Evolutionary conservation across 1,284 basidiomycete genomes (phyloP).

Genomic region (Ustilago crameri): DNA sequence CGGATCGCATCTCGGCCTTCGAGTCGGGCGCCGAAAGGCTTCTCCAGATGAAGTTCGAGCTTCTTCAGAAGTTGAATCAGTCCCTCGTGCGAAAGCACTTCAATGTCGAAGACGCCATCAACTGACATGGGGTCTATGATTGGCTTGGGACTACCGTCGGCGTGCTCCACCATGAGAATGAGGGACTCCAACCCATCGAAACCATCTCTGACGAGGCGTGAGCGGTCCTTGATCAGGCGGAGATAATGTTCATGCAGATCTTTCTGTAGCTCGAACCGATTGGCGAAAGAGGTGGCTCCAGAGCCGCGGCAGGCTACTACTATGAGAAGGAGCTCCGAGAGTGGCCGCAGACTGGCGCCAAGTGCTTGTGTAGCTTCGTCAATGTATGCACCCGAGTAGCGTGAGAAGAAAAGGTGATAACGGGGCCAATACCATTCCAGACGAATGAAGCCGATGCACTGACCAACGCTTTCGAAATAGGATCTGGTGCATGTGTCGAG

Average conservation of each 20-base stretch:
- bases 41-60: conserved; percentile 32
- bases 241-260: conserved; percentile 28
- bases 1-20: conserved; percentile 29
- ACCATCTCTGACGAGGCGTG: conserved; percentile 26
- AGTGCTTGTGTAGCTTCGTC: neutral
- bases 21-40: conserved; percentile 26
- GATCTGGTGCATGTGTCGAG: conserved; percentile 30
- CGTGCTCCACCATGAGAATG: conserved; percentile 30
- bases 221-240: conserved; percentile 35
- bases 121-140: conserved; percentile 33
- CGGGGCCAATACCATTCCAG: conserved; percentile 43
- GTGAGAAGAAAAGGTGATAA: conserved; percentile 31
- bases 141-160: conserved; percentile 11
- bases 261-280: conserved; percentile 34
- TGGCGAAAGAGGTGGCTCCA: conserved; percentile 20
- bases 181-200: conserved; percentile 35
- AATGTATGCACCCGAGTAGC: conserved; percentile 15
- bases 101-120: conserved; percentile 29
- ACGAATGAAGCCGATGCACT: conserved; percentile 39
- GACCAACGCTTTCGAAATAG: conserved; percentile 29
- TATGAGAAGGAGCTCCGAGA: conserved; percentile 36
- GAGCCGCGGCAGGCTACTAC: conserved; percentile 31
- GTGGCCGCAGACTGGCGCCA: conserved; percentile 10
- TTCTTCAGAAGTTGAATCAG: conserved; percentile 34
- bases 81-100: conserved; percentile 29